Evolutionary conservation across 1,139 yeast genomes (phyloP).

Genomic region (Blastobotrys raffinosifermentans): DNA sequence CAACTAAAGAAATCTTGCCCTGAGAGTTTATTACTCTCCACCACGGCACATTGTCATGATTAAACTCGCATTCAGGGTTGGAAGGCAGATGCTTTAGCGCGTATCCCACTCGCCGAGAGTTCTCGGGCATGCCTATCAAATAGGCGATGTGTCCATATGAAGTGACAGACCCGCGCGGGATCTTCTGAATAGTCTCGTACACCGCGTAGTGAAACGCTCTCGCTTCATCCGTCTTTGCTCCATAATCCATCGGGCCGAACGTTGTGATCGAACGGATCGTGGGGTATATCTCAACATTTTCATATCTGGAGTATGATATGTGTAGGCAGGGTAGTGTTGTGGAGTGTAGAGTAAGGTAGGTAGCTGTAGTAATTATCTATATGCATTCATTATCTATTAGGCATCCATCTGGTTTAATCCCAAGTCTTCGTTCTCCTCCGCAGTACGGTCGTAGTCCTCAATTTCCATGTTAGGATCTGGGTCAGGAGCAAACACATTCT

Average conservation of each 20-base stretch:
- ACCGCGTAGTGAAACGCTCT: conserved; percentile 58
- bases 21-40: conserved; percentile 66
- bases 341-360: no score
- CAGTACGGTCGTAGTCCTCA: conserved; percentile 85
- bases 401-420: conserved; percentile 80
- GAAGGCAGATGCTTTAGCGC: conserved; percentile 51
- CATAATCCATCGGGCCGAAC: conserved; percentile 21
- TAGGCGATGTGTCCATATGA: conserved; percentile 71
- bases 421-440: conserved; percentile 79
- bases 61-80: conserved; percentile 21
- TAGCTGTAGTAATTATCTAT: neutral
- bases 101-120: conserved; percentile 69
- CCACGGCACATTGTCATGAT: conserved; percentile 56
- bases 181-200: conserved; percentile 45
- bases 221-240: conserved; percentile 41
- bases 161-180: conserved; percentile 65
- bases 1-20: conserved; percentile 48
- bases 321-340: no score
- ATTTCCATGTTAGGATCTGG: conserved; percentile 90
- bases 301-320: no score
- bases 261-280: no score
- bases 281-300: no score
- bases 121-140: conserved; percentile 53
- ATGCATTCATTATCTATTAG: conserved; percentile 7
- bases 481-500: conserved; percentile 97